Base-by-base conservation (phyloP, 106 monocot species). In the Dendrobium catenatum region DNA sequence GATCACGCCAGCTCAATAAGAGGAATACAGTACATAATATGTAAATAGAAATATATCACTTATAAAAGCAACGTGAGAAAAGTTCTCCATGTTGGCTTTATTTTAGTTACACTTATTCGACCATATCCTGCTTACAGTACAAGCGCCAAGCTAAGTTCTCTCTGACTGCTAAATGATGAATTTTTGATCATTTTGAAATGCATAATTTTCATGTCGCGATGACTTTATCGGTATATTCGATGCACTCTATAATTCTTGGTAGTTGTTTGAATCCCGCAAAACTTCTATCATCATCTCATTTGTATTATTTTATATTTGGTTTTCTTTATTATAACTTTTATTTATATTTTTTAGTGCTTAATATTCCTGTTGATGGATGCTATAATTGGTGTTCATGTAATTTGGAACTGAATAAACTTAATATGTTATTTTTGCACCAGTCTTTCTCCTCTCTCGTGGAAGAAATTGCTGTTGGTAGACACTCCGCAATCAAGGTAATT, bases 371-470 rank as follows among this genome's bases (percentile, higher is more conserved):
- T 42, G 11, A 42, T 74, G 18, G 43, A 40, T 74, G 6, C n/a
- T 76, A 76, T 74, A 29, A 8, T 49, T 51, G 49, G 13, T 76
- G n/a, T 47, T 76, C 27, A 76, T 76, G 22, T 1, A 22, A 76
- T 76, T 24, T 19, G 11, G 47, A 76, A 76, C 29, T 76, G 15
- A 49, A 74, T 74, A 74, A n/a, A 26, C 26, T 76, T 76, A 48
- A 49, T 76, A 10, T 26, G 5, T 49, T 49, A n/a, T 76, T 51
- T 26, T 76, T 13, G 4, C 5, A 2, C 27, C 49, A 76, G 76
- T 42, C 20, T 47, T 51, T 76, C 26, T 76, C 49, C 42, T 51
- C 27, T 42, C 76, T 76, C 9, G 5, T 42, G 24, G 76, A 76
- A 27, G 76, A 76, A 24, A 76, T 76, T 49, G 49, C 47, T 24